These are phyloP conservation scores for Kernera saxatilis DNA, from an alignment of 345 rosid species.

Conservation along the genomic window DNA sequence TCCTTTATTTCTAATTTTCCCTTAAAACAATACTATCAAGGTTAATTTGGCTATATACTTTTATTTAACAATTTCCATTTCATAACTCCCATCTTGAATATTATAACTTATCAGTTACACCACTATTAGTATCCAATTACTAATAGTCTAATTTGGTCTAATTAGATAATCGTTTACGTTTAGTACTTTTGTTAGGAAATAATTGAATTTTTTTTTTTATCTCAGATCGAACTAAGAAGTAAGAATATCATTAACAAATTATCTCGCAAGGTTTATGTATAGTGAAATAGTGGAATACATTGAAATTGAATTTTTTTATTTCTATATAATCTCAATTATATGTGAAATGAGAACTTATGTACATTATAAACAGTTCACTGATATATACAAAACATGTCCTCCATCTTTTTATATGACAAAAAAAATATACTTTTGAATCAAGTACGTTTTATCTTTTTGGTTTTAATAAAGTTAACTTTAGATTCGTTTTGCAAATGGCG, in stretches of 20 bases:
- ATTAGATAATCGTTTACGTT: not conserved
- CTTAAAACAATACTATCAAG: not conserved
- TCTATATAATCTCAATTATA: not conserved
- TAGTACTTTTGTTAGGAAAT: too few species aligned
- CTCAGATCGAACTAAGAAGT: not conserved
- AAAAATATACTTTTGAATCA: not conserved
- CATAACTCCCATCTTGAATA: not conserved
- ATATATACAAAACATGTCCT: not conserved
- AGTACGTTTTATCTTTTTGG: not conserved
- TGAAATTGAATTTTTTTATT: not conserved
- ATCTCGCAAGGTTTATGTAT: not conserved
- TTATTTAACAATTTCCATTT: not conserved
- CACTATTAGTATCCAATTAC: not conserved
- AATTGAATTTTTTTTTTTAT: not conserved
- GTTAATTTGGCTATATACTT: not conserved
- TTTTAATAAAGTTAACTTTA: not conserved
- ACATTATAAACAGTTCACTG: not conserved
- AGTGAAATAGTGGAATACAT: not conserved
- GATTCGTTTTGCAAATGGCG: not conserved
- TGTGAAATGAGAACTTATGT: not conserved
- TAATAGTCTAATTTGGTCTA: not conserved
- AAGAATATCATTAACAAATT: too few species aligned
- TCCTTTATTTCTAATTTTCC: too few species aligned
- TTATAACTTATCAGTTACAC: not conserved
- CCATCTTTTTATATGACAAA: not conserved